Percentiles rank a stretch among this genome's conserved stretches.
Conservation (phyloP, 2,329 filamentous ascomycete species). For the Phaeosphaeria sp. region DNA sequence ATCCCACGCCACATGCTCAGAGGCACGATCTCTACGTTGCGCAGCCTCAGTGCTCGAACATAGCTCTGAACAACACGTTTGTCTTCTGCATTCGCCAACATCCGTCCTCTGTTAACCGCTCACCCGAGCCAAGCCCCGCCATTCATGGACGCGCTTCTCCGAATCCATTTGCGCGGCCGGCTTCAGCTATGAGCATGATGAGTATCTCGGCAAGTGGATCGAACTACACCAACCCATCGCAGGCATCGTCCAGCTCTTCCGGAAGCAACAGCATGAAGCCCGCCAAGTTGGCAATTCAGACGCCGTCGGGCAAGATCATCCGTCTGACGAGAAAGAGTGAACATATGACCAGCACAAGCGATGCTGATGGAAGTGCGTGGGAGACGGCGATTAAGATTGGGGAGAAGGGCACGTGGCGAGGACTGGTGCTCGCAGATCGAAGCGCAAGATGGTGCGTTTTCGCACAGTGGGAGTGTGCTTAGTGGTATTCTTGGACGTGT, state of each 20-base stretch:
- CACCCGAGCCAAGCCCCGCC: conserved; percentile 43
- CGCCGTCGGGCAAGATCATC: conserved; percentile 91
- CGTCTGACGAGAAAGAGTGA: conserved; percentile 83
- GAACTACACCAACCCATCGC: conserved; percentile 63
- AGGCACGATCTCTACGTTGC: conserved; percentile 96
- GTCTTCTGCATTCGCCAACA: conserved; percentile 96
- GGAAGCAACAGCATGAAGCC: conserved; percentile 73
- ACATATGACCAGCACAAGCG: conserved; percentile 60
- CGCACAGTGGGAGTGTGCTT: conserved; percentile 71
- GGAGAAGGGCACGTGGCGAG: conserved; percentile 80
- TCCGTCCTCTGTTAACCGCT: conserved; percentile 64
- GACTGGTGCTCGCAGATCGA: conserved; percentile 80
- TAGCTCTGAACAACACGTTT: conserved; percentile 96
- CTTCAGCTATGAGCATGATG: conserved; percentile 67
- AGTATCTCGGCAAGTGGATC: conserved; percentile 61
- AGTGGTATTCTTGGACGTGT: neutral
- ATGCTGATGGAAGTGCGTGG: conserved; percentile 78
- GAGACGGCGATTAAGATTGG: conserved; percentile 92
- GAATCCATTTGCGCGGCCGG: conserved; percentile 60
- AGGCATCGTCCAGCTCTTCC: conserved; percentile 61
- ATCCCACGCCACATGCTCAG: conserved; percentile 97
- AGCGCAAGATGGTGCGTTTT: conserved; percentile 92
- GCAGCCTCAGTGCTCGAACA: conserved; percentile 87
- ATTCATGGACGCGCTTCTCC: conserved; percentile 57
- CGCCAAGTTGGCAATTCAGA: conserved; percentile 94